Evolutionary conservation across 2,329 filamentous ascomycete species (phyloP), one percentile per base, ranked within the genome.

Genomic region (Coniochaeta hoffmannii): DNA sequence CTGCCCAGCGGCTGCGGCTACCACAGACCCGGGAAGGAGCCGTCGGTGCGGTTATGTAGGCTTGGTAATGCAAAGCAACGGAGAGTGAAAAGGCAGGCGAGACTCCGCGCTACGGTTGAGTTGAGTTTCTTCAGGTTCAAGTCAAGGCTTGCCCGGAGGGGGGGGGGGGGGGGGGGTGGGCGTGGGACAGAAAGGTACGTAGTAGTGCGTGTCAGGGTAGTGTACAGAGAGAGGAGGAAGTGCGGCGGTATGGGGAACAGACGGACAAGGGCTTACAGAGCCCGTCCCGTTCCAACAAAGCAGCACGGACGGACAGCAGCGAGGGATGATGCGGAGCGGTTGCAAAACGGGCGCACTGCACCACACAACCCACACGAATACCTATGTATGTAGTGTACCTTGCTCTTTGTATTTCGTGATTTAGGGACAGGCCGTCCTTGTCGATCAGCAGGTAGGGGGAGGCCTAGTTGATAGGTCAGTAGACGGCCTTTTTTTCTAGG

Each of bases 301-400:
- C 30, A 51, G 49, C 31, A 51, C 49, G 32, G 31, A 51, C 49
- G 32, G 31, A 51, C 49, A 19, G 22, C 10, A 24, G 36, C 7
- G 19, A 51, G 19, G 49, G 17, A 51, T 22, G 28, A 51, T 51
- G 49, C 49, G 49, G 26, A 51, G 49, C 49, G 28, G 49, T 51
- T 51, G 28, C 49, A 51, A 34, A 51, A 34, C 31, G 49, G 41
- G 41, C 31, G 49, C 49, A 51, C 49, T 51, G 49, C 49, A 51
- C 26, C 49, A 36, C 34, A 11, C 7, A 12, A 8, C 30, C 30
- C 7, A 7, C 30, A 41, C 35, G 17, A 41, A 41, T 19, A n/a
- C 36, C 19, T 22, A 46, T 26, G 41, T 26, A 46, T 31, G n/a
- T 51, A 14, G 49, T 51, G 49, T 51, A 51, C 49, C 49, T 51